A percentile compares a stretch with the other conserved stretches of the same genome.
Conservation (phyloP, 495 filamentous ascomycete species). For the Neurospora sp. region DNA sequence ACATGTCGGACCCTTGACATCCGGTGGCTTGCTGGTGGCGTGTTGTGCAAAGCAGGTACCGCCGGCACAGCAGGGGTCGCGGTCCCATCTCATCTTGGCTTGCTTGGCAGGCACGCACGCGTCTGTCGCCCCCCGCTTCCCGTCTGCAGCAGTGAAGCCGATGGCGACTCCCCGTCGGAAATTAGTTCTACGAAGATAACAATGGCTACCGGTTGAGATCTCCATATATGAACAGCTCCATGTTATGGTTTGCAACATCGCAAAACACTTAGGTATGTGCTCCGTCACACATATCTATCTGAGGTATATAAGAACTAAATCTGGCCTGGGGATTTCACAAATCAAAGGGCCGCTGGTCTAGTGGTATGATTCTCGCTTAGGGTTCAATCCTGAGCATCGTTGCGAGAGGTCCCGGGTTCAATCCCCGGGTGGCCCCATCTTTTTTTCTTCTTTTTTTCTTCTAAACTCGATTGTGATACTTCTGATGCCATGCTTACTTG, state of each 20-base stretch:
- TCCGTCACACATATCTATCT: no score
- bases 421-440: background rate
- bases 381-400: background rate
- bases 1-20: background rate
- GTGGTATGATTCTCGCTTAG: background rate
- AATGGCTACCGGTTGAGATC: background rate
- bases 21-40: background rate
- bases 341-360: background rate
- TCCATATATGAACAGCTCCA: background rate
- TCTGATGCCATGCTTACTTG: no score
- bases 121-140: background rate
- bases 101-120: background rate
- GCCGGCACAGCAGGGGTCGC: background rate
- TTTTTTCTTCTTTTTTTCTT: background rate
- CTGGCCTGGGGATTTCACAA: background rate
- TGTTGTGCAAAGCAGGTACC: background rate
- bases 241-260: background rate
- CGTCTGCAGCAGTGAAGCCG: background rate
- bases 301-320: accelerated
- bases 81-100: background rate
- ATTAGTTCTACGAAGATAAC: background rate
- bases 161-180: background rate
- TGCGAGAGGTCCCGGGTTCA: background rate
- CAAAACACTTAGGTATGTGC: background rate
- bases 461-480: no score